Base-by-base conservation (phyloP, 177 flowering plant species). In the Vitis hybrid region DNA sequence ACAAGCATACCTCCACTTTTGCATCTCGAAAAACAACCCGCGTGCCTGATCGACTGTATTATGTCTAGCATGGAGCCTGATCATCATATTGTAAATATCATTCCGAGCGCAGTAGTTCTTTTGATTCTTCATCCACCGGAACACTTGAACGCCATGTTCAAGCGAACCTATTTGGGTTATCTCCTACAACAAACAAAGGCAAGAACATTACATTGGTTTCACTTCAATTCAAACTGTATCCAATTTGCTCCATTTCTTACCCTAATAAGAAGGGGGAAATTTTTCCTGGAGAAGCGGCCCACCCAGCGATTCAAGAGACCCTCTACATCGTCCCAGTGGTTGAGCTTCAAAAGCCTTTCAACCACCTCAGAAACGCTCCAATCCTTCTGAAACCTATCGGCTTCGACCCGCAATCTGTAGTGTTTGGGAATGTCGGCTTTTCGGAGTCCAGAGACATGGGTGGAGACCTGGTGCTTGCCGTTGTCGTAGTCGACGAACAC, bases 41-140 rank as follows among this genome's bases (percentile, higher is more conserved):
- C 99, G 97, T 15, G 99, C 97, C 74, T 91, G 93, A 78, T 95
- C 97, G 5, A 72, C 73, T 59, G 71, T 87, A 67, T 85, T 87
- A 75, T 95, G 99, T 60, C 98, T 83, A 8, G 93, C 99, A 76
- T 91, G 89, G 73, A 93, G 78, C 76, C 95, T 88, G 56, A 95
- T 95, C 95, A 95, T 87, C 98, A 88, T 91, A 73, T 95, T 95
- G 82, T 95, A 91, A 12, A 95, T 91, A 76, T 95, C 99, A 58
- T 68, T 88, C 52, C 92, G 78, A 65, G 99, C 98, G 82, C 92
- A 80, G 73, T 95, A 95, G 72, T 89, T 91, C 82, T 83, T 87
- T 63, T 91, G 95, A 66, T 74, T 83, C 75, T 95, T 95, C 98
- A 95, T 88, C 98, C 99, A 95, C 32, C 67, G 40, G 71, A 95